Percentiles rank a stretch among this genome's conserved stretches.
Conservation (phyloP, 1,139 yeast species). For the Wickerhamomyces sp. region DNA sequence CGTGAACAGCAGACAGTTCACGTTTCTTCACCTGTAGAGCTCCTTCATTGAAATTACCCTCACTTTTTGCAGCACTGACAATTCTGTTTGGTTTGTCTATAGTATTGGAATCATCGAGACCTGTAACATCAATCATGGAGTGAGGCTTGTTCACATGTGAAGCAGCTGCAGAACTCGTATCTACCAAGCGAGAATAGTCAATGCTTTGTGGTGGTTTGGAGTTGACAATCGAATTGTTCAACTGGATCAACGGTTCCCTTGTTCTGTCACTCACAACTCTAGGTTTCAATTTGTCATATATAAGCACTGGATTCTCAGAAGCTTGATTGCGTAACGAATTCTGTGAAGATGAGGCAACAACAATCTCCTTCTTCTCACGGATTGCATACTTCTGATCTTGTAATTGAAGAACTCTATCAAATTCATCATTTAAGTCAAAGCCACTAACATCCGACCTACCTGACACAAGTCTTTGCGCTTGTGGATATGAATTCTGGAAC, state of each 20-base stretch:
- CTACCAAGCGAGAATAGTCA: too few species aligned
- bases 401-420: constrained; percentile 29
- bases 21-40: constrained; percentile 9
- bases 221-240: too few species aligned
- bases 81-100: background rate
- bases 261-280: too few species aligned
- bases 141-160: too few species aligned
- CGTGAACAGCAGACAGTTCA: constrained; percentile 2
- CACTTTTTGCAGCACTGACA: constrained; percentile 1
- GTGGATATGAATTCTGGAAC: constrained; percentile 23
- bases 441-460: constrained; percentile 33
- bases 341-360: constrained; percentile 23
- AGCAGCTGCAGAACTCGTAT: too few species aligned
- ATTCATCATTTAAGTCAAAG: constrained; percentile 34
- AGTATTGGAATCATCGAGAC: constrained; percentile 14
- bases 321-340: too few species aligned
- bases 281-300: too few species aligned
- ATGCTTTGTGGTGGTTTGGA: too few species aligned
- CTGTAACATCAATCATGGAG: constrained; percentile 4
- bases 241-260: too few species aligned
- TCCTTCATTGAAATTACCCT: constrained; percentile 4
- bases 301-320: too few species aligned
- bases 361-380: constrained; percentile 26
- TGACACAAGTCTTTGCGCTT: constrained; percentile 28
- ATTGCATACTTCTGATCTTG: constrained; percentile 31